Evolutionary conservation across 345 rosid species (phyloP), one percentile per base, ranked within the genome.

Genomic region (Gossypium ekmanianum): DNA sequence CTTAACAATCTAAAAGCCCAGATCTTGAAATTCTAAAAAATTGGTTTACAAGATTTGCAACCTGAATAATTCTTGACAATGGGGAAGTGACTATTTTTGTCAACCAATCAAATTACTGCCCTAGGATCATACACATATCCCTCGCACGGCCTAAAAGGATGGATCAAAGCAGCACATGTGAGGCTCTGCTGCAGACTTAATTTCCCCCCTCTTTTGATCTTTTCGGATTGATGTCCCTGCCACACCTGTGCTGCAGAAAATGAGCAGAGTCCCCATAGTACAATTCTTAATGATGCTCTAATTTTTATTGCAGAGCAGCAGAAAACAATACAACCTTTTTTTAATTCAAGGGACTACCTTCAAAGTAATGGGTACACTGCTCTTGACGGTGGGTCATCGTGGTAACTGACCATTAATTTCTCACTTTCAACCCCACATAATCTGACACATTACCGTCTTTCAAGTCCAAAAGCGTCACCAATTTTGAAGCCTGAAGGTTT

Each of bases 81-180:
- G 9, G 41, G 17, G 64, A 59, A 59, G 64, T 14, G 8, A 58
- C 13, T 14, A 16, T n/a, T 17, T 52, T 4, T 14, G 2, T 16
- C 57, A 52, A 16, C 3, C 57, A 52, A 52, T 16, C 18, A 14
- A 52, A 17, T 1, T 17, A 61, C 43, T 17, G 27, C 17, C 39
- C 64, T 12, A 59, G 3, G 41, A 59, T 26, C 41, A 24, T 12
- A 13, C 27, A 4, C 4, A 11, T 20, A 20, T 26, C 63, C 48
- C 10, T 55, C 24, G 59, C 52, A 43, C 75, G 2, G 13, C 54
- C 75, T 22, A 72, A 22, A 72, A 26, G 39, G 55, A 72, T 58
- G 66, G 54, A 72, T 72, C 56, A 72, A 18, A 59, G 68, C 10
- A 73, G 11, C 67, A 59, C 75, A 45, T 73, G 68, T 26, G 45